phyloP scores from a whole-genome alignment of 176 grass and related monocot genomes.

The Bonia amplexicaulis region DNA sequence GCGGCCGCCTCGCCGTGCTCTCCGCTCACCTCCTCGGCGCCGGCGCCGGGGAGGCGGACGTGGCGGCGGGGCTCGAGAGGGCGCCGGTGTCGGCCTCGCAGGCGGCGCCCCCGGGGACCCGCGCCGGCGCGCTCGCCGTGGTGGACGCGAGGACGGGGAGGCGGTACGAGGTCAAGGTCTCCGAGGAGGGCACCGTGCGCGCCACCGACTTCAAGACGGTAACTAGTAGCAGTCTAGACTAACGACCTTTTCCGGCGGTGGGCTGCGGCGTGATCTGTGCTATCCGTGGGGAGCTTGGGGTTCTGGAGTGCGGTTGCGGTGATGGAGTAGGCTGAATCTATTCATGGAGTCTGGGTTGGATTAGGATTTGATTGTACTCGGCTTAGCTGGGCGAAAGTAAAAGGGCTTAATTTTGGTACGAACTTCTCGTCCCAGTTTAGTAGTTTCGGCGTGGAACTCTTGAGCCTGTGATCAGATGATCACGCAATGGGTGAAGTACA shows the following conservation, averaged over 20 bases:
- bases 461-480: not conserved
- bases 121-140: slow-evolving; percentile 52
- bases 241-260: not conserved
- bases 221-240: not conserved
- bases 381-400: not conserved
- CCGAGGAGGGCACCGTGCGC: slow-evolving; percentile 68
- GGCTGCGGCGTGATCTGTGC: not conserved
- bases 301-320: not conserved
- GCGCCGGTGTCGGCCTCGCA: slow-evolving; percentile 32
- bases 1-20: slow-evolving; percentile 52
- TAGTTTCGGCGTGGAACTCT: not conserved
- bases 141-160: slow-evolving; percentile 64
- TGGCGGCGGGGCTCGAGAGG: slow-evolving; percentile 38
- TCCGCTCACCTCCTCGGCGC: slow-evolving; percentile 35
- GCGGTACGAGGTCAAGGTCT: slow-evolving; percentile 63
- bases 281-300: not conserved
- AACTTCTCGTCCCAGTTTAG: not conserved
- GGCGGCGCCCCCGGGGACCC: slow-evolving; percentile 24
- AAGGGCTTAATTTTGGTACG: not conserved
- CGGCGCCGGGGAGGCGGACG: not conserved
- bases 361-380: not conserved
- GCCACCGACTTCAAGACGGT: slow-evolving; percentile 92
- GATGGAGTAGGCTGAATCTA: not conserved
- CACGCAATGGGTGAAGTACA: not conserved
- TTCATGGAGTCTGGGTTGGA: not conserved